Evolutionary conservation across 2,329 filamentous ascomycete genomes (phyloP).

Genomic region (Dactylella cylindrospora): DNA sequence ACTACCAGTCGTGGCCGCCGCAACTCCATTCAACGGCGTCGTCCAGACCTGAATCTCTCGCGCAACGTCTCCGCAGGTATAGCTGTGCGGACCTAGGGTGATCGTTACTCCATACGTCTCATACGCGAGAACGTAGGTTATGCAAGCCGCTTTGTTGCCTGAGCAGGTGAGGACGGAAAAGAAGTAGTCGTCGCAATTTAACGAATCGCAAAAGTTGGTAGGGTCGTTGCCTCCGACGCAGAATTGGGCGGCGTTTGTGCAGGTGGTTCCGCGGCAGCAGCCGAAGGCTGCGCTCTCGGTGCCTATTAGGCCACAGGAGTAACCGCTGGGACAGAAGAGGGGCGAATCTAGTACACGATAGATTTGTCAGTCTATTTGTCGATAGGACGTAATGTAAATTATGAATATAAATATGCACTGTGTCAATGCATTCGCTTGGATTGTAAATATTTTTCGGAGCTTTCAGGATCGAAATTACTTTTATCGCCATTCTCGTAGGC

Average conservation of each 20-base stretch:
- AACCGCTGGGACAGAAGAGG: conserved; percentile 17
- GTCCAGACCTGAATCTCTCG: conserved; percentile 16
- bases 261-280: conserved; percentile 14
- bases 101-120: conserved; percentile 10
- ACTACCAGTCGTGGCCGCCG: too few relatives aligned
- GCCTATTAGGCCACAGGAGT: conserved; percentile 19
- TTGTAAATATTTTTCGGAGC: too few relatives aligned
- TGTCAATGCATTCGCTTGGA: too few relatives aligned
- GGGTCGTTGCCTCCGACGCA: conserved; percentile 16
- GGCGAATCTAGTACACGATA: conserved; percentile 39
- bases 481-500: conserved; percentile 27
- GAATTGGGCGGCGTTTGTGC: conserved; percentile 12
- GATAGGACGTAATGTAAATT: too few relatives aligned
- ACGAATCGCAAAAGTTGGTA: conserved; percentile 2
- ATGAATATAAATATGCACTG: not conserved
- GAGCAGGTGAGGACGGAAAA: not conserved
- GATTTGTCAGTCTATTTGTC: too few relatives aligned
- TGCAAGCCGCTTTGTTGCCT: conserved; percentile 22
- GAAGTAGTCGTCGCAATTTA: not conserved
- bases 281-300: conserved; percentile 11
- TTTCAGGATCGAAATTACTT: conserved; percentile 24
- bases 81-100: conserved; percentile 11
- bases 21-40: too few relatives aligned
- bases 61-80: conserved; percentile 14
- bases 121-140: conserved; percentile 22